These are phyloP conservation scores for Cardamine chenopodiifolia DNA, from an alignment of 345 rosid species.

Conservation along the genomic window DNA sequence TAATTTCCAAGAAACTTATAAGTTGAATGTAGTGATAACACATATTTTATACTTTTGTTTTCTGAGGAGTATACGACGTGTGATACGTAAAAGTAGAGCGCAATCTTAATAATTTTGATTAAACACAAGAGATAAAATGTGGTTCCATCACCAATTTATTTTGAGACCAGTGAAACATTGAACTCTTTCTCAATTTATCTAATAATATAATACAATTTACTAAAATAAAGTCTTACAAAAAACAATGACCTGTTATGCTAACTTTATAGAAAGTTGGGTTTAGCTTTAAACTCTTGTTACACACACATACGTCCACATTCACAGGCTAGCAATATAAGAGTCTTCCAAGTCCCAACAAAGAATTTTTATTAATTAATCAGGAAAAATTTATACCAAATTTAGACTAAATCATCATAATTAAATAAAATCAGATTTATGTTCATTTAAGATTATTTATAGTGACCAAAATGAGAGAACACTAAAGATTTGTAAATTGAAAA, in stretches of 20 bases:
- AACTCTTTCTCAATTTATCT: background rate
- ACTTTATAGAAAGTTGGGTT: slow-evolving; percentile 5
- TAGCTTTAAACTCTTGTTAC: background rate
- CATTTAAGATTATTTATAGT: background rate
- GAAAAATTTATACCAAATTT: background rate
- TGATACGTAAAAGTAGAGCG: background rate
- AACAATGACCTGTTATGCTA: slow-evolving; percentile 1
- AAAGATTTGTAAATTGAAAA: background rate
- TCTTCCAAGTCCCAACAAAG: background rate
- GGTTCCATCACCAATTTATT: background rate
- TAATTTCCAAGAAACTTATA: slow-evolving; percentile 13
- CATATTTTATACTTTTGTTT: background rate
- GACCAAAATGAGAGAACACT: background rate
- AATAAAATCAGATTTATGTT: background rate
- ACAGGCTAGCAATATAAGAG: background rate
- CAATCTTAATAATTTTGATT: no score
- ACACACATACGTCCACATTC: background rate
- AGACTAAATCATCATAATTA: background rate
- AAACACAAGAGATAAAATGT: background rate
- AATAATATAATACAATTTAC: background rate
- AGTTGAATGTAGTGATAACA: background rate
- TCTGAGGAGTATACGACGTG: background rate
- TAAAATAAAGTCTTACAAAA: background rate
- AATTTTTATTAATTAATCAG: background rate
- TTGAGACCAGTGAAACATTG: slow-evolving; percentile 7